Percentiles rank a stretch among this genome's conserved stretches.
Evolutionary conservation across 306 rosid species (phyloP).

Genomic region (Acmispon strigosus): DNA sequence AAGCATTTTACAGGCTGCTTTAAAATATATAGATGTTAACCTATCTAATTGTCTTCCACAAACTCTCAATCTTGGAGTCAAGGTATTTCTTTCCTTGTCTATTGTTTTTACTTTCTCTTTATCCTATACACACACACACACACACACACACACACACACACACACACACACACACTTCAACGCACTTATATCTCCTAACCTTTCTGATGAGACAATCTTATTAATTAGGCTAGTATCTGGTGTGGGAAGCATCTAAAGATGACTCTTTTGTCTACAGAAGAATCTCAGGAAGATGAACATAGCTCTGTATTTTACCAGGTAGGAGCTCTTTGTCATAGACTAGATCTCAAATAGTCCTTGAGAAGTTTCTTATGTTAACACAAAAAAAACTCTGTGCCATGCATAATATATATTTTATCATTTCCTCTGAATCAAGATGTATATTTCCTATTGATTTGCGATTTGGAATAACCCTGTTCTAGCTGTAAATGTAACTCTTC

Average conservation of each 20-base stretch:
- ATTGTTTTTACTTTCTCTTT: not conserved
- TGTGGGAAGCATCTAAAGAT: conserved; percentile 78
- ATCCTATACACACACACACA: not conserved
- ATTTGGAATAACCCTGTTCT: not conserved
- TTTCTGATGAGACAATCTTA: conserved; percentile 5
- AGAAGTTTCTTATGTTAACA: not conserved
- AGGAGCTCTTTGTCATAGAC: conserved; percentile 7
- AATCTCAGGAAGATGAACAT: conserved; percentile 83
- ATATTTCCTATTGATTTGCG: not conserved
- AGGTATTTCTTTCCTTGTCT: conserved; percentile 35
- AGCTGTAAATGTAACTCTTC: not conserved
- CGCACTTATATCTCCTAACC: not conserved
- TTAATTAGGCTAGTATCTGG: conserved; percentile 68
- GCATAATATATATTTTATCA: not conserved
- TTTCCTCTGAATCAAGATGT: not conserved
- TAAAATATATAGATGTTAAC: conserved; percentile 38
- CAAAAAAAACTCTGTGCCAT: not conserved
- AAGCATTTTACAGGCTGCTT: conserved; percentile 50
- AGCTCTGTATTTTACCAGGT: conserved; percentile 68
- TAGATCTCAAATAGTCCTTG: not conserved
- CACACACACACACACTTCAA: not conserved
- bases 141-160: too few species aligned
- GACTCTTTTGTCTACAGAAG: conserved; percentile 78
- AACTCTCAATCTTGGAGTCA: conserved; percentile 60
- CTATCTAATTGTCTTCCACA: conserved; percentile 39